Percentiles rank a stretch among this genome's conserved stretches.
Evolutionary conservation across 805 yeast genomes (phyloP).

Genomic region (Metschnikowia anglica): DNA sequence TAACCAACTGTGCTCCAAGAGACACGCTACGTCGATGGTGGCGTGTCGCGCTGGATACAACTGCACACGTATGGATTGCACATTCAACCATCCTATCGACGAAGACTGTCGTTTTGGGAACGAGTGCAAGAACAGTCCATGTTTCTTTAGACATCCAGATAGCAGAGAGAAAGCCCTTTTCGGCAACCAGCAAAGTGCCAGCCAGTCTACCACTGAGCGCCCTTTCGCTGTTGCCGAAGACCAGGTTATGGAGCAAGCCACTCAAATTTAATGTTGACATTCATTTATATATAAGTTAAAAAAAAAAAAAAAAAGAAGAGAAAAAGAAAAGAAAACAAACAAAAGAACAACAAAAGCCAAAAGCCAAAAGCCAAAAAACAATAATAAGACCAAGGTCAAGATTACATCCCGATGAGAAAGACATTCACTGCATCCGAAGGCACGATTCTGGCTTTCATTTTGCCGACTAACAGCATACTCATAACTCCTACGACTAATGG

Average conservation of each 20-base stretch:
- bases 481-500: neutral
- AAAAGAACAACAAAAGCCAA: conserved; percentile 8
- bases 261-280: conserved; percentile 27
- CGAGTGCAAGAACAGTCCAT: conserved; percentile 67
- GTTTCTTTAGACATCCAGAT: conserved; percentile 78
- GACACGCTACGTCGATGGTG: conserved; percentile 76
- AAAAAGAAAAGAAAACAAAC: conserved; percentile 5
- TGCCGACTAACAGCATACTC: neutral
- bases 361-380: conserved; percentile 3
- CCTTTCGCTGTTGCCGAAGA: conserved; percentile 77
- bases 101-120: conserved; percentile 80
- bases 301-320: conserved; percentile 17
- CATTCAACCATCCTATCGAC: conserved; percentile 75
- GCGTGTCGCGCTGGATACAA: conserved; percentile 80
- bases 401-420: neutral
- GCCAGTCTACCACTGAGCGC: conserved; percentile 49
- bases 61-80: conserved; percentile 79
- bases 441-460: neutral
- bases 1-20: conserved; percentile 71
- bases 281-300: conserved; percentile 8
- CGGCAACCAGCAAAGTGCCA: conserved; percentile 22
- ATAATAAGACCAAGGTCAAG: no score
- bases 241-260: conserved; percentile 68
- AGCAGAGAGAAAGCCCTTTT: conserved; percentile 48
- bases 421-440: no score